Evolutionary conservation across 2,329 filamentous ascomycete species (phyloP).

Genomic region (Ophiocordyceps robertsii): DNA sequence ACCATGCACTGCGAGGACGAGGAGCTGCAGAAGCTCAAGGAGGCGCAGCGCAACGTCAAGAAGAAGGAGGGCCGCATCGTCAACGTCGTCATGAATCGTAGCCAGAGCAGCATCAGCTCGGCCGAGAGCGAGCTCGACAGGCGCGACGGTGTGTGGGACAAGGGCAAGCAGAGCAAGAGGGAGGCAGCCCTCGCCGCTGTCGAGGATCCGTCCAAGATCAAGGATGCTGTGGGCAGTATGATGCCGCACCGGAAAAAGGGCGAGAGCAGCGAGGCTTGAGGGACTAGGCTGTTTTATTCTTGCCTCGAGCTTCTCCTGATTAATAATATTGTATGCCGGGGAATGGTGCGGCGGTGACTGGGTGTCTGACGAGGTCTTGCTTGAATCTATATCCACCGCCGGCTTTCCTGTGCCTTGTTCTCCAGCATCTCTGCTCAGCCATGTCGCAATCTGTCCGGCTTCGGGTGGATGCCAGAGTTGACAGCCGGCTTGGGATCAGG

Average conservation of each 20-base stretch:
- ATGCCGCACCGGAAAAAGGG: constrained; percentile 12
- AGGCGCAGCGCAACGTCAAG: constrained; percentile 61
- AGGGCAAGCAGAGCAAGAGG: constrained; percentile 33
- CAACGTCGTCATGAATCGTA: constrained; percentile 43
- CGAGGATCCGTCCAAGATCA: constrained; percentile 34
- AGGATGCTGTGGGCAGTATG: constrained; percentile 16
- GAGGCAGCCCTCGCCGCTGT: constrained; percentile 37
- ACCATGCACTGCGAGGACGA: constrained; percentile 70
- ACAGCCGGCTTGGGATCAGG: too few relatives aligned
- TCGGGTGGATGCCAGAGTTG: too few relatives aligned
- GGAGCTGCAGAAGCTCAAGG: constrained; percentile 60
- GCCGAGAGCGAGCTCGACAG: constrained; percentile 37
- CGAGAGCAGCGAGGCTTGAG: not conserved
- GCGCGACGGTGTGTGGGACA: constrained; percentile 25
- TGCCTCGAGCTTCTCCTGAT: not conserved
- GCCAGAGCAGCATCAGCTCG: constrained; percentile 37
- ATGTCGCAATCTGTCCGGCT: too few relatives aligned
- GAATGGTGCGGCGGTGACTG: too few relatives aligned
- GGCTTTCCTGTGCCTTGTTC: too few relatives aligned
- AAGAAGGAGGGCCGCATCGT: constrained; percentile 43
- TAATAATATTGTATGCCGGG: not conserved
- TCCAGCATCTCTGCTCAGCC: too few relatives aligned
- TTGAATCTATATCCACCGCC: too few relatives aligned
- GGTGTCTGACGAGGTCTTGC: too few relatives aligned
- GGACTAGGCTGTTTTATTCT: too few relatives aligned